A percentile compares a stretch with the other conserved stretches of the same genome.
These are phyloP conservation scores for Kazachstania kunashirensis DNA, from an alignment of 805 yeast genomes.

Conservation along the genomic window DNA sequence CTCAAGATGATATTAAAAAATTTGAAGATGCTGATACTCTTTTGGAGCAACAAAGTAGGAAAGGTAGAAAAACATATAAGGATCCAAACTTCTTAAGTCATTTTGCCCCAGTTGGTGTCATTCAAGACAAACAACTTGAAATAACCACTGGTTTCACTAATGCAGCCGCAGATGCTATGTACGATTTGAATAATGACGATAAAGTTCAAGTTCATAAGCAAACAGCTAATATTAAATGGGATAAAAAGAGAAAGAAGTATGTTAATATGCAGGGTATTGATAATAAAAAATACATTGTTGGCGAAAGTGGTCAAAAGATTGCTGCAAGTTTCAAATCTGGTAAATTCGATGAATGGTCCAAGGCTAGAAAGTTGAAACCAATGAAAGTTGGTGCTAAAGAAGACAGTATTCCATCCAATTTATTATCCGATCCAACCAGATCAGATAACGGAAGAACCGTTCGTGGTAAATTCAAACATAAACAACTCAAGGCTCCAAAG, in stretches of 20 bases:
- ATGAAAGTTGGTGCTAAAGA: slow-evolving; percentile 49
- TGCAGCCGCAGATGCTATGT: slow-evolving; percentile 77
- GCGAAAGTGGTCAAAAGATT: slow-evolving; percentile 86
- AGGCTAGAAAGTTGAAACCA: slow-evolving; percentile 49
- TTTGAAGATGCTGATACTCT: slow-evolving; percentile 35
- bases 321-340: slow-evolving; percentile 92
- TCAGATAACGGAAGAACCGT: slow-evolving; percentile 11
- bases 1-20: slow-evolving; percentile 31
- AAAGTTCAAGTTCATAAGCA: slow-evolving; percentile 60
- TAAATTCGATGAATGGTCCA: slow-evolving; percentile 85
- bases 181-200: slow-evolving; percentile 74
- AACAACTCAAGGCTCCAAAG: slow-evolving; percentile 68
- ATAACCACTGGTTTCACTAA: slow-evolving; percentile 58
- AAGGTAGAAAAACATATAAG: slow-evolving; percentile 44
- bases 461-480: slow-evolving; percentile 59
- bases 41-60: slow-evolving; percentile 24
- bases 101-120: slow-evolving; percentile 69
- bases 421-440: slow-evolving; percentile 24
- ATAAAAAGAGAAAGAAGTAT: slow-evolving; percentile 83
- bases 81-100: slow-evolving; percentile 83
- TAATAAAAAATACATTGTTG: slow-evolving; percentile 71
- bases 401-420: slow-evolving; percentile 27
- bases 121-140: slow-evolving; percentile 72
- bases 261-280: slow-evolving; percentile 72
- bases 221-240: slow-evolving; percentile 73